Base-by-base conservation (phyloP, 495 filamentous ascomycete genomes). In the Trichoderma erinaceum region DNA sequence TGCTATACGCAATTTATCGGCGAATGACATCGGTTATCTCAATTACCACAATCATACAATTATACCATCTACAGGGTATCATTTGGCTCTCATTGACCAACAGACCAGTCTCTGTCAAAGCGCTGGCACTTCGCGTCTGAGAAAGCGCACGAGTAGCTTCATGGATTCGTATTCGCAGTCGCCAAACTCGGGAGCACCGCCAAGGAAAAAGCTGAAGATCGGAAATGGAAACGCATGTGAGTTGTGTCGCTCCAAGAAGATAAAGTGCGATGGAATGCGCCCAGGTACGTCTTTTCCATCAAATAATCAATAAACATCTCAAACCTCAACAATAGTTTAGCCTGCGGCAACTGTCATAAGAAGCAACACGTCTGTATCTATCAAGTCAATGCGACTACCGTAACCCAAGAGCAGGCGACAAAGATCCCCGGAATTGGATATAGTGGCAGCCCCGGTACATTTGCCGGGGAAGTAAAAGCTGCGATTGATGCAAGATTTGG, bases 181-280 rank as follows among this genome's bases (percentile, higher is more conserved):
- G 13, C 48, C 52, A 27, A 23, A 12, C 5, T 12, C 12, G n/a
- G 52, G 13, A 10, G 27, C 27, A 12, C 52, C 10, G 23, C n/a
- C 11, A 21, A 61, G 15, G 12, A 29, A 61, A 16, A 27, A 29
- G 15, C 7, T 61, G 4, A 61, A 61, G 27, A 61, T 61, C 16
- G 48, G 48, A 18, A 52, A 52, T 29, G 52, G 23, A 16, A 61
- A 61, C 13, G 74, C 74, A 56, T 75, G 74, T 67, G 68, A 74
- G 25, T 41, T 66, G 13, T 75, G 74, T 52, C 70, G 74, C 1
- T 67, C 35, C 16, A 70, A 69, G 44, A 75, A 75, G 65, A 61
- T 65, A 23, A 74, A 74, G 68, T 75, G 74, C 63, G 74, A 76
- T 67, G 74, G 73, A n/a, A 56, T 29, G 16, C 74, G 71, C 41